These are phyloP conservation scores for Epichloe elymi DNA, from an alignment of 2,329 filamentous ascomycete species.

Conservation along the genomic window DNA sequence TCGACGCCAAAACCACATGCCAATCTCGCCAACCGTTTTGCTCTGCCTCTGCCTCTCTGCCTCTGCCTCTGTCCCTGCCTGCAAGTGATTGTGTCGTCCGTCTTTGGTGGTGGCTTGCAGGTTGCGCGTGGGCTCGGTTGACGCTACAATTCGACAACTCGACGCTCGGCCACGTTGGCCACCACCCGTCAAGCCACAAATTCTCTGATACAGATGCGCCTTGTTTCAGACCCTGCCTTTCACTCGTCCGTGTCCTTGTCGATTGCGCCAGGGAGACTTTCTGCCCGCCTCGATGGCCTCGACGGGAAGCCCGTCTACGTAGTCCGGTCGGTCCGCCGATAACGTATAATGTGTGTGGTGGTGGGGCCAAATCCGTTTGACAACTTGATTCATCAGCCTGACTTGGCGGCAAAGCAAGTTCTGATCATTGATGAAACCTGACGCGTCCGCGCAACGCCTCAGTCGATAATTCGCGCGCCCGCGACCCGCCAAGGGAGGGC, in stretches of 20 bases:
- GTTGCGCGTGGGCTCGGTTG: no score
- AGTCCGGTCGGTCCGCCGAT: no score
- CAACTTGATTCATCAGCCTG: background rate
- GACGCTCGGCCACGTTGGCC: background rate
- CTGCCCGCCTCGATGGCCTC: no score
- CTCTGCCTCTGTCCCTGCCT: background rate
- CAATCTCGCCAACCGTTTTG: background rate
- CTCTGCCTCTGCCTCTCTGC: background rate
- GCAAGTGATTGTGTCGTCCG: no score
- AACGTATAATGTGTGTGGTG: no score
- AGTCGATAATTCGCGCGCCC: background rate
- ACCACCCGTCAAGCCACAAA: background rate
- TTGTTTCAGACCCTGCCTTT: background rate
- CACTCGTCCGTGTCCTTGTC: no score
- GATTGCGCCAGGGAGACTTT: no score
- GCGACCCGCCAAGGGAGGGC: background rate
- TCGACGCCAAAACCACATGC: constrained; percentile 2
- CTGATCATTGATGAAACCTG: background rate
- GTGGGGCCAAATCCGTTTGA: background rate
- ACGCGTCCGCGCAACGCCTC: background rate
- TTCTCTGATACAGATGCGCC: background rate
- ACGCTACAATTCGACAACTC: background rate
- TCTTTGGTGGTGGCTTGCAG: background rate
- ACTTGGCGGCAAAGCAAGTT: background rate
- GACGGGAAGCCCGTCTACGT: no score